Evolutionary conservation across 768 basidiomycete species (phyloP).

Genomic region (Termitomyces sp.): DNA sequence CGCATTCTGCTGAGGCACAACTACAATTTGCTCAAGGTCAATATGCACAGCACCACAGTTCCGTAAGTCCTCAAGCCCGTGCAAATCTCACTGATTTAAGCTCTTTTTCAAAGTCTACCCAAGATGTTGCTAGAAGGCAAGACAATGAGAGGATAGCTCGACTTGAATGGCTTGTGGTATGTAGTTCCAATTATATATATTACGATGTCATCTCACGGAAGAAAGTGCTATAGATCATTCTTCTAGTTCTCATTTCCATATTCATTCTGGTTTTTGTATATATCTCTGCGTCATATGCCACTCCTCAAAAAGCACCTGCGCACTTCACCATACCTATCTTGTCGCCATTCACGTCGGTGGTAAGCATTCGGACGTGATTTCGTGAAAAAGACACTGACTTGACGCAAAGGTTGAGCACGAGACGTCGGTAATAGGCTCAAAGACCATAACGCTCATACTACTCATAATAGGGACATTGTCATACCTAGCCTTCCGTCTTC

Average conservation of each 20-base stretch:
- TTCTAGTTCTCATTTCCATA: conserved; percentile 28
- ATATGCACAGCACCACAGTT: conserved; percentile 33
- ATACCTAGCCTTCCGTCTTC: conserved; percentile 41
- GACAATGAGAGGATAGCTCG: conserved; percentile 43
- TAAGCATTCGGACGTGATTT: conserved; percentile 22
- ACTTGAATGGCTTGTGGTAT: conserved; percentile 50
- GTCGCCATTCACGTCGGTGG: conserved; percentile 77
- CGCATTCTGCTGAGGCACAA: conserved; percentile 59
- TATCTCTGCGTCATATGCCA: conserved; percentile 25
- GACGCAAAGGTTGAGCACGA: conserved; percentile 64
- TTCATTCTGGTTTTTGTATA: conserved; percentile 32
- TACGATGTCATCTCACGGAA: not conserved
- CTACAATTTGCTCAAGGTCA: conserved; percentile 22
- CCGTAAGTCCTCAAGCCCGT: not conserved
- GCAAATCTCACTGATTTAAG: not conserved
- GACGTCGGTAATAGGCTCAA: conserved; percentile 54
- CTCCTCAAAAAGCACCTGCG: conserved; percentile 29
- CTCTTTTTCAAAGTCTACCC: conserved; percentile 37
- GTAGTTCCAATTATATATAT: conserved; percentile 13
- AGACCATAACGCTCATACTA: conserved; percentile 33
- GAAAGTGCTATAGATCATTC: conserved; percentile 22
- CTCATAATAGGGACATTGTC: conserved; percentile 33
- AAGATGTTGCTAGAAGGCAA: conserved; percentile 25
- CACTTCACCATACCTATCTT: conserved; percentile 78
- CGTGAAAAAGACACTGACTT: not conserved